Percentiles rank a stretch among this genome's conserved stretches.
Conservation (phyloP, 441 rosid species). For the Erysimum cheiri region DNA sequence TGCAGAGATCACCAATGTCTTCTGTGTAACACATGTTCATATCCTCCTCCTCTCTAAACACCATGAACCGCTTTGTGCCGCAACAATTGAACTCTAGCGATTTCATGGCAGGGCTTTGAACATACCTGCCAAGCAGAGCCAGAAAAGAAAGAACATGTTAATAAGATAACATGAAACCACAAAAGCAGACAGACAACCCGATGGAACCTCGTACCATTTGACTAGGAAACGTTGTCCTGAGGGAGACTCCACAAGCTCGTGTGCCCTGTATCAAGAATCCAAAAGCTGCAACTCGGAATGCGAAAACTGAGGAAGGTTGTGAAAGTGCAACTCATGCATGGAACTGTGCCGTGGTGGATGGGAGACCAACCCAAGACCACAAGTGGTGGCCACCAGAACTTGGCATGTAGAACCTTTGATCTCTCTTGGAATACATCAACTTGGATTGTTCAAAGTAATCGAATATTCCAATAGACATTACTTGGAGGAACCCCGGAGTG, state of each 20-base stretch:
- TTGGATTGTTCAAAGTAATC: neutral
- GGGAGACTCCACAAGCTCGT: neutral
- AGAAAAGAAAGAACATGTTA: neutral
- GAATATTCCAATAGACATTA: neutral
- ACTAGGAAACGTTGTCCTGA: neutral
- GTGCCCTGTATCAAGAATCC: neutral
- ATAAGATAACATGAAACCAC: neutral
- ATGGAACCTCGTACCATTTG: neutral
- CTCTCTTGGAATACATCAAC: neutral
- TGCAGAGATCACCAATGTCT: constrained; percentile 33
- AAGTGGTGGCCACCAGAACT: constrained; percentile 8
- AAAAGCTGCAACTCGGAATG: neutral
- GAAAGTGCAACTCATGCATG: neutral
- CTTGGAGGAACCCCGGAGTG: neutral
- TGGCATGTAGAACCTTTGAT: neutral
- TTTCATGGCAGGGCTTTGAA: neutral
- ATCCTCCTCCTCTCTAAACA: too few relatives aligned
- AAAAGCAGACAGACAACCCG: too few relatives aligned
- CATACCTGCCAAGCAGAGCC: neutral
- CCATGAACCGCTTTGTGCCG: constrained; percentile 32
- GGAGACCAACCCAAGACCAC: neutral
- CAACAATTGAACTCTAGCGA: neutral
- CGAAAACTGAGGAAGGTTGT: neutral
- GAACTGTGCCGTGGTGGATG: neutral
- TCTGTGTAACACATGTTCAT: too few relatives aligned